A percentile compares a stretch with the other conserved stretches of the same genome.
phyloP scores from a whole-genome alignment of 2,329 filamentous ascomycete genomes.

The Fusarium chlamydosporum region DNA sequence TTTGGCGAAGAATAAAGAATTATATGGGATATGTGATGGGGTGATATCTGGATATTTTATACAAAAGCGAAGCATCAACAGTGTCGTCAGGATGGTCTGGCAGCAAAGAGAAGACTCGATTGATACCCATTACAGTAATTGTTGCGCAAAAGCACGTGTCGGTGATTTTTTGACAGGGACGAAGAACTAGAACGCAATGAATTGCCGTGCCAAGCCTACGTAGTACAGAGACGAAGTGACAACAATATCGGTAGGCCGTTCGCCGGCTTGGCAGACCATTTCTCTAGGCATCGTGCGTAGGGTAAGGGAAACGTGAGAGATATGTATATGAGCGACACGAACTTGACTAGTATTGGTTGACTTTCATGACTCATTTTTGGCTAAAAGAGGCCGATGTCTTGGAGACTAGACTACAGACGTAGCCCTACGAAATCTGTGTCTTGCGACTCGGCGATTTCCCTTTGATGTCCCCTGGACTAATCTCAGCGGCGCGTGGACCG shows the following conservation, averaged over 20 bases:
- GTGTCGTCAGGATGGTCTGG: neutral
- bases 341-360: neutral
- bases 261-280: conserved; percentile 12
- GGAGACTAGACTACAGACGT: no score
- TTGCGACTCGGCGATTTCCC: conserved; percentile 38
- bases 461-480: conserved; percentile 29
- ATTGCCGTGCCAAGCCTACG: conserved; percentile 23
- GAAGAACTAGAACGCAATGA: conserved; percentile 3
- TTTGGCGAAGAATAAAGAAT: neutral
- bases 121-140: conserved; percentile 34
- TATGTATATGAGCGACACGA: neutral
- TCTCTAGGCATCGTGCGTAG: neutral
- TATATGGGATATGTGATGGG: neutral
- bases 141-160: conserved; percentile 19
- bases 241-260: conserved; percentile 1
- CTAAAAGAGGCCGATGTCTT: neutral
- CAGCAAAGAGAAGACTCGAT: conserved; percentile 17
- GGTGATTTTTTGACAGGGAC: conserved; percentile 22
- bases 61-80: conserved; percentile 7
- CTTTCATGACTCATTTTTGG: conserved; percentile 9
- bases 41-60: conserved; percentile 3
- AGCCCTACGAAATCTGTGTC: conserved; percentile 26
- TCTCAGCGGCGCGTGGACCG: conserved; percentile 32
- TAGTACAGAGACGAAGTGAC: conserved; percentile 25
- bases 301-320: neutral